phyloP scores from a whole-genome alignment of 1,284 basidiomycete species.

The Cutaneotrichosporon sp. region DNA sequence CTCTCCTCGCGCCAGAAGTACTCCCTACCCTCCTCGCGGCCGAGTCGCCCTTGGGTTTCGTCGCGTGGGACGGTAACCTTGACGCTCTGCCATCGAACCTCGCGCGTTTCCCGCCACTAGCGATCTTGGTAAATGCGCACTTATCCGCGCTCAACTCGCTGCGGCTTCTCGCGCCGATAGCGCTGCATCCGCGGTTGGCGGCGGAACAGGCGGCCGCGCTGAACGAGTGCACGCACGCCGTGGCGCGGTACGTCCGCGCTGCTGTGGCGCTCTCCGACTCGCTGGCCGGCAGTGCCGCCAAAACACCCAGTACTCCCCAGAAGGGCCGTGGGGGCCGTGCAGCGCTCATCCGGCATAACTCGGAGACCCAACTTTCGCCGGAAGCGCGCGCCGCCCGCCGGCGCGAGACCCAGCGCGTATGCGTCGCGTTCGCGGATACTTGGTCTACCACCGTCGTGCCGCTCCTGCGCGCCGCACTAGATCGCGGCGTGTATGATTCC shows the following conservation, averaged over 20 bases:
- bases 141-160: conserved; percentile 72
- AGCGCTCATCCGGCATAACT: conserved; percentile 30
- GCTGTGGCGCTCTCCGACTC: conserved; percentile 16
- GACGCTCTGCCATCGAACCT: conserved; percentile 53
- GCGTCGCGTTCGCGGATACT: conserved; percentile 55
- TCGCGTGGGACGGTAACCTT: conserved; percentile 8
- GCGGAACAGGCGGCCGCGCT: conserved; percentile 56
- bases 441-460: conserved; percentile 58
- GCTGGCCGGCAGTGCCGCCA: background rate
- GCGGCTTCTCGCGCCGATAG: conserved; percentile 68
- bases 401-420: conserved; percentile 50
- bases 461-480: conserved; percentile 61
- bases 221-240: conserved; percentile 29
- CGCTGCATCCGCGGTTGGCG: conserved; percentile 53
- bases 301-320: conserved; percentile 23
- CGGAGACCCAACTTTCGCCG: conserved; percentile 30
- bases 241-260: conserved; percentile 52
- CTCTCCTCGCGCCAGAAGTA: conserved; percentile 40
- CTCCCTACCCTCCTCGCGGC: conserved; percentile 23
- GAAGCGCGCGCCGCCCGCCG: conserved; percentile 36
- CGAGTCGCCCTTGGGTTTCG: conserved; percentile 10
- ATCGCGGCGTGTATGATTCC: conserved; percentile 66
- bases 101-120: conserved; percentile 70
- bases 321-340: conserved; percentile 9
- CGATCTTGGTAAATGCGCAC: conserved; percentile 67